A percentile compares a stretch with the other conserved stretches of the same genome.
These are phyloP conservation scores for Pistacia integerrima DNA, from an alignment of 345 rosid genomes.

Conservation along the genomic window DNA sequence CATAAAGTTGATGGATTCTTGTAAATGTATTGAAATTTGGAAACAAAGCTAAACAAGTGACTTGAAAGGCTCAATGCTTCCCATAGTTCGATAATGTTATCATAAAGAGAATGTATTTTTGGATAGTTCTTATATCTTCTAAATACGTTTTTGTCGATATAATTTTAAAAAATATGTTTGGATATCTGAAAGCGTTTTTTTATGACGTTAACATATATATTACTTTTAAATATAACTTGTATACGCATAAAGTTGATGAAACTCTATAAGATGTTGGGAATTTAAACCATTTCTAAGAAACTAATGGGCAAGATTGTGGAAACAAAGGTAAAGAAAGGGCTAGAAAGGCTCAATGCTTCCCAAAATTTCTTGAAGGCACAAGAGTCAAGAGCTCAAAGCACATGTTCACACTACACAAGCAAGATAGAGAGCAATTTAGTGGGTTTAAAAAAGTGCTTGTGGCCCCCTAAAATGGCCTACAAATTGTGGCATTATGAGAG, in stretches of 20 bases:
- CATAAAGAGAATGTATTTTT: too few species aligned
- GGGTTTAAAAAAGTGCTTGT: neutral
- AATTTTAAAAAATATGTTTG: too few species aligned
- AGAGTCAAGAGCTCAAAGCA: neutral
- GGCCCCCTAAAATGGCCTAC: slow-evolving; percentile 18
- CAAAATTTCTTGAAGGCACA: neutral
- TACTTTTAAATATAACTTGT: neutral
- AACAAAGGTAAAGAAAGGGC: neutral
- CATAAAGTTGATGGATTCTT: too few species aligned
- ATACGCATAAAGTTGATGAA: too few species aligned
- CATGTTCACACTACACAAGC: neutral
- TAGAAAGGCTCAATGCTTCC: neutral
- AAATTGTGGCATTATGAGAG: slow-evolving; percentile 8
- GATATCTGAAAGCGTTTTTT: too few species aligned
- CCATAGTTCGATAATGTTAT: too few species aligned
- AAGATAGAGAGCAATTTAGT: neutral
- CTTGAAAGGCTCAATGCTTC: too few species aligned
- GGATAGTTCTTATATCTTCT: neutral
- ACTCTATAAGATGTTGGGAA: too few species aligned
- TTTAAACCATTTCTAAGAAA: neutral
- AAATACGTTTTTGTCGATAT: neutral
- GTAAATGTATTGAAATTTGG: too few species aligned
- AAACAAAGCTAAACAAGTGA: too few species aligned
- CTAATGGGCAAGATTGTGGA: neutral
- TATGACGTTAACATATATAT: too few species aligned